phyloP scores from a whole-genome alignment of 1,284 basidiomycete species.

The Rhizopogon parksii region DNA sequence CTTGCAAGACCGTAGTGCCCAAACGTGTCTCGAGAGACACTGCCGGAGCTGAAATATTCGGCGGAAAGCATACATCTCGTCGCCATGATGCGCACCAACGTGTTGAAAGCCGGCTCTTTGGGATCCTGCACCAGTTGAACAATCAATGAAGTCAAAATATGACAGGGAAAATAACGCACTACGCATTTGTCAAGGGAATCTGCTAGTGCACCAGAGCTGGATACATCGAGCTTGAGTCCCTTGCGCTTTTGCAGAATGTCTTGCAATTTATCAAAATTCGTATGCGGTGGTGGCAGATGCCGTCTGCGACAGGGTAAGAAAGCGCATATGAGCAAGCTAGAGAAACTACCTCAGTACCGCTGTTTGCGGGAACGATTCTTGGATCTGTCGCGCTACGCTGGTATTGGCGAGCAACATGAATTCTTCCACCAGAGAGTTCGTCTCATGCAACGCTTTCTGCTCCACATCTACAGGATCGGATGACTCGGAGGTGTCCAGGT shows the following conservation, averaged over 20 bases:
- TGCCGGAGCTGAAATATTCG: conserved; percentile 97
- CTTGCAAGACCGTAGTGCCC: conserved; percentile 96
- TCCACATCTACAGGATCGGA: conserved; percentile 97
- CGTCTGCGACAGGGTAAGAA: conserved; percentile 44
- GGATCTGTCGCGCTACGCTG: conserved; percentile 87
- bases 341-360: conserved; percentile 75
- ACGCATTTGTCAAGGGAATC: conserved; percentile 84
- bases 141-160: not conserved
- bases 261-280: conserved; percentile 94
- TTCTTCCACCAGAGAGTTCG: conserved; percentile 96
- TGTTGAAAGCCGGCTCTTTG: conserved; percentile 86
- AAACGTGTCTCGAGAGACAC: conserved; percentile 88
- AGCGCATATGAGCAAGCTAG: conserved; percentile 4
- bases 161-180: conserved; percentile 39
- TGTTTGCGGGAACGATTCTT: conserved; percentile 93
- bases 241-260: conserved; percentile 88
- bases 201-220: conserved; percentile 88
- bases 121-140: conserved; percentile 50
- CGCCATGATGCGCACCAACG: conserved; percentile 97
- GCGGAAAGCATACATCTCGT: conserved; percentile 98
- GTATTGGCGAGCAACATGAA: conserved; percentile 99
- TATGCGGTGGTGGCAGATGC: conserved; percentile 88
- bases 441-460: conserved; percentile 90
- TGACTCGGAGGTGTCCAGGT: conserved; percentile 87
- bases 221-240: conserved; percentile 84